Evolutionary conservation across 768 basidiomycete species (phyloP), one percentile per base, ranked within the genome.

Genomic region (Aureoboletus auriporus): DNA sequence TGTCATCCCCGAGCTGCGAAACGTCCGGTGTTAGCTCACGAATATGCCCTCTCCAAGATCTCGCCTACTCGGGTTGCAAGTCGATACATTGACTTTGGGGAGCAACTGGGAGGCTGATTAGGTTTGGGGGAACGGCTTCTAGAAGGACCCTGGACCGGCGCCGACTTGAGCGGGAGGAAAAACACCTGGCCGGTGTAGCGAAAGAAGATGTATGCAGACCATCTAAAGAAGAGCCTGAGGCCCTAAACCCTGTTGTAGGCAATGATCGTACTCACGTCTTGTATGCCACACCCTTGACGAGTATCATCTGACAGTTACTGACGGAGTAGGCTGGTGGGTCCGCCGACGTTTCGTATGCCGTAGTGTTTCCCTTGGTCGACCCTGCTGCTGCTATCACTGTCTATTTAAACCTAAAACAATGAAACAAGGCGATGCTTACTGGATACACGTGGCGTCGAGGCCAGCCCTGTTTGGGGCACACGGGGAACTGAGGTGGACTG

Each of bases 11-110:
- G 11, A 64, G 44, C 63, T 64, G 47, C 12, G 52, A 33, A 17
- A 36, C 7, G 23, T 26, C 27, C 16, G 7, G n/a, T 7, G 34
- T 50, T 17, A 39, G 27, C 13, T 29, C 13, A 23, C 40, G 16
- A 6, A 39, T 7, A 16, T 33, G 27, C 23, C 29, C 4, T 37
- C 30, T 29, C 20, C 20, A 27, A 13, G 26, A 43, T 20, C 7
- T 31, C 36, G 26, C 60, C 51, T 44, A 69, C 68, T 17, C 28
- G 54, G 14, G 12, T 34, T 20, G 68, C 68, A 8, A 69, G 55
- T 44, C 68, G 65, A 54, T 68, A 71, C 69, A 71, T 69, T 9
- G 68, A 69, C 57, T 71, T 69, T 47, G 69, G 68, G 14, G 68
- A 70, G 23, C 68, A 69, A 16, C 40, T 1, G 5, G 57, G 53